Conservation (phyloP, 2,329 filamentous ascomycete species). For the Aspergillus novoparasiticus region DNA sequence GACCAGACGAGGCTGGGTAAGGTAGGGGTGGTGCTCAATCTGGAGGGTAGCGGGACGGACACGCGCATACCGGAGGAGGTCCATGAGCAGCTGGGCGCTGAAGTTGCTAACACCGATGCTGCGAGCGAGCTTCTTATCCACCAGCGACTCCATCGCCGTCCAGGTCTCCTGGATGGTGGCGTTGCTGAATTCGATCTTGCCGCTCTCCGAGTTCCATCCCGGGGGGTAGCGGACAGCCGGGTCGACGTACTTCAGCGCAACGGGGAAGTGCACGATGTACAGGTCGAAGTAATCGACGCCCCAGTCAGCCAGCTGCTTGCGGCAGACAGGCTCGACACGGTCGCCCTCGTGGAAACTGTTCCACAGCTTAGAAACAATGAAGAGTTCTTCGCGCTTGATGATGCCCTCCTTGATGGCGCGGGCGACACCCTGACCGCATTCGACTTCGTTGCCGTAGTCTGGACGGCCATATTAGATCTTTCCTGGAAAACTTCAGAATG, state of each 20-base stretch:
- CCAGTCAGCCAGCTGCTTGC: conserved; percentile 79
- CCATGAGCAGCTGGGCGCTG: conserved; percentile 74
- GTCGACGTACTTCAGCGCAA: conserved; percentile 83
- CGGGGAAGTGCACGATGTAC: conserved; percentile 87
- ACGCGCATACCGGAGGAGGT: conserved; percentile 75
- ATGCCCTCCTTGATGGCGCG: conserved; percentile 79
- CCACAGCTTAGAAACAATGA: conserved; percentile 93
- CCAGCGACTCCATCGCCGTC: conserved; percentile 75
- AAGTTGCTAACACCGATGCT: conserved; percentile 85
- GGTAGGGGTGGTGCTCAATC: conserved; percentile 89
- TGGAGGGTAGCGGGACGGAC: conserved; percentile 77
- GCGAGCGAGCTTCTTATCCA: conserved; percentile 67
- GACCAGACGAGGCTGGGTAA: conserved; percentile 73
- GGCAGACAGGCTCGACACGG: conserved; percentile 72
- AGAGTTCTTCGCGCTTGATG: conserved; percentile 83
- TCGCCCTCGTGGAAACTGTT: conserved; percentile 85
- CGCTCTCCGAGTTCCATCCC: conserved; percentile 70
- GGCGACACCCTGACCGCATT: conserved; percentile 74
- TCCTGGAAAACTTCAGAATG: neutral
- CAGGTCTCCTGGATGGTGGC: conserved; percentile 80
- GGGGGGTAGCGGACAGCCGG: conserved; percentile 78
- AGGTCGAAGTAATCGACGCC: conserved; percentile 88
- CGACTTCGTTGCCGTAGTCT: conserved; percentile 84
- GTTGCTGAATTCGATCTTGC: conserved; percentile 64
- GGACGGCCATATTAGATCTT: conserved; percentile 1